Base-by-base conservation (phyloP, 163 green algal genomes). In the Scenedesmus sp. region DNA sequence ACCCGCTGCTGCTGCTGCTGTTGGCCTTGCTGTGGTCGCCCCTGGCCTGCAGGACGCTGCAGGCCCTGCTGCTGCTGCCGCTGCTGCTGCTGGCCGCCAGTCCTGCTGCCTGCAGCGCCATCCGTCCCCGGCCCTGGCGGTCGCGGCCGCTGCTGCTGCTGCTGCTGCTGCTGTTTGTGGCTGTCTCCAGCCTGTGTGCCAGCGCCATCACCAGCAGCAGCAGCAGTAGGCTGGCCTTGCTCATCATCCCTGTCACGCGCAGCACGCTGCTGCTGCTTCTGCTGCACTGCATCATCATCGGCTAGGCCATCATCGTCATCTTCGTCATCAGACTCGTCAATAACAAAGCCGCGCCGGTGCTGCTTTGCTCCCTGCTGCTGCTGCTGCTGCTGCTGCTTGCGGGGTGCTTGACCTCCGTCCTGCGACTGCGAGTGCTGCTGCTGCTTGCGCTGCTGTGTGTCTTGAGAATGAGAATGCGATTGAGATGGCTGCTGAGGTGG, bases 291-390 rank as follows among this genome's bases (percentile, higher is more conserved):
- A 15, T 62, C 84, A 7, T 18, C 60, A 62, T 89, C 67, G 57
- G 52, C 54, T 79, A 10, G 23, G 13, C 23, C 70, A 16, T 76
- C 23, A 56, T 88, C 23, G 5, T 89, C 84, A 89, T 91, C 87
- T 55, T 91, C 87, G 12, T 91, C 84, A 46, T 89, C 87, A 8
- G 87, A 91, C 16, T 91, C 87, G 3, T 74, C 55, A 13, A 85
- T 85, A 7, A 91, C 10, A 56, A 86, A 59, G 2, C 67, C 54
- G 4, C 67, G 52, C 4, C 79, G 86, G 8, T 70, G 67, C 23
- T 84, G 66, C 18, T 16, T 64, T 12, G 59, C 34, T 56, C 87
- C 62, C 13, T 16, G 55, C 46, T 62, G 12, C 12, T 15, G 62
- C 86, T 91, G 87, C 74, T 91, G 56, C 54, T 90, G 67, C 64